Evolutionary conservation across 2,329 filamentous ascomycete genomes (phyloP).

Genomic region (Alternaria sp.): DNA sequence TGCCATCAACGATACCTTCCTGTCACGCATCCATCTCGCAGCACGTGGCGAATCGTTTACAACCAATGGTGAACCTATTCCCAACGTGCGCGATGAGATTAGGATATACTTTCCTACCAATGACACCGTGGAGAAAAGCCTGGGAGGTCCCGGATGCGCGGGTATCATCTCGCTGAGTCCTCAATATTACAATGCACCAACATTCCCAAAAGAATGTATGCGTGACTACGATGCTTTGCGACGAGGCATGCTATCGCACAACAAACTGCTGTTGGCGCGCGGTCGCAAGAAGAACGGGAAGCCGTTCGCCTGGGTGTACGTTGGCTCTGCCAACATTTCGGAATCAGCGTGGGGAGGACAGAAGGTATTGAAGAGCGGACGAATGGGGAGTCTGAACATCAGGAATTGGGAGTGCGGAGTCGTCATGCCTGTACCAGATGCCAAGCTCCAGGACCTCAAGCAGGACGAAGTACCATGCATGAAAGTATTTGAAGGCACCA

Average conservation of each 20-base stretch:
- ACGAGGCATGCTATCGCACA: slow-evolving; percentile 81
- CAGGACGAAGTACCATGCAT: slow-evolving; percentile 45
- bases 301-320: slow-evolving; percentile 75
- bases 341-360: slow-evolving; percentile 93
- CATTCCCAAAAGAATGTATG: slow-evolving; percentile 76
- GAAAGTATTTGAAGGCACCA: slow-evolving; percentile 61
- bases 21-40: slow-evolving; percentile 67
- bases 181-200: slow-evolving; percentile 73
- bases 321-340: slow-evolving; percentile 90
- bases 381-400: slow-evolving; percentile 73
- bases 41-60: slow-evolving; percentile 55
- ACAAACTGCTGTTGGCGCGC: slow-evolving; percentile 69
- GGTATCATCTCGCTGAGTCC: slow-evolving; percentile 84
- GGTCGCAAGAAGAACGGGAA: slow-evolving; percentile 38
- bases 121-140: slow-evolving; percentile 65
- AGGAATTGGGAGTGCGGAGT: slow-evolving; percentile 98
- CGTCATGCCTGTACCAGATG: slow-evolving; percentile 66
- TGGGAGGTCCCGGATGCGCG: slow-evolving; percentile 67
- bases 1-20: slow-evolving; percentile 72
- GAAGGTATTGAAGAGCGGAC: slow-evolving; percentile 71
- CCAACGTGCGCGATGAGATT: slow-evolving; percentile 28
- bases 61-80: background rate
- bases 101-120: slow-evolving; percentile 48
- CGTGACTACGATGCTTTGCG: slow-evolving; percentile 78
- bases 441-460: slow-evolving; percentile 22